Conservation (phyloP, 2,329 filamentous ascomycete genomes). For the Didymella keratinophila region DNA sequence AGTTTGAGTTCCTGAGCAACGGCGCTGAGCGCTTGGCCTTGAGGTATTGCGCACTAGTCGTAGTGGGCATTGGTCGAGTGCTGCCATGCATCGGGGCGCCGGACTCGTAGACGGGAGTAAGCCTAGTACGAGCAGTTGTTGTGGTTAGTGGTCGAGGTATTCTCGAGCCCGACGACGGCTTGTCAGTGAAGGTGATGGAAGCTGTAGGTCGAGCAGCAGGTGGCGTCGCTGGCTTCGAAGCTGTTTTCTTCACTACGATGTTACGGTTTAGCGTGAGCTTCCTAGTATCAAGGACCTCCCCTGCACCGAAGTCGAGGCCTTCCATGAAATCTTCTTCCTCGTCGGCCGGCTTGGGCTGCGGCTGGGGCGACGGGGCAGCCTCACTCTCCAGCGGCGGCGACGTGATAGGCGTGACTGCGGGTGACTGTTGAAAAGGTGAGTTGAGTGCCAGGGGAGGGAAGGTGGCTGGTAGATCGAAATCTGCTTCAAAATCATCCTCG, state of each 20-base stretch:
- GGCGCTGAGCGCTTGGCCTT: conserved; percentile 69
- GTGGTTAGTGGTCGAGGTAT: conserved; percentile 75
- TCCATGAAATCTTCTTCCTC: conserved; percentile 80
- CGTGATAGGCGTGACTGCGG: conserved; percentile 26
- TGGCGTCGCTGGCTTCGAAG: conserved; percentile 65
- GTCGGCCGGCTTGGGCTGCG: conserved; percentile 32
- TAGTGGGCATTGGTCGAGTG: conserved; percentile 63
- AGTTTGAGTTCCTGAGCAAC: conserved; percentile 58
- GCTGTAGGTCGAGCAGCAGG: conserved; percentile 76
- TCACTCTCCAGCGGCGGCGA: conserved; percentile 35
- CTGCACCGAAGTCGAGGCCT: conserved; percentile 85
- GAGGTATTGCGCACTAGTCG: conserved; percentile 63
- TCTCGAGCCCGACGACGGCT: conserved; percentile 66
- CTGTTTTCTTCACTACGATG: conserved; percentile 80
- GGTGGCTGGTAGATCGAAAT: conserved; percentile 23
- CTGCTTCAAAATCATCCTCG: conserved; percentile 22
- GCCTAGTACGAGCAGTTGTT: conserved; percentile 56
- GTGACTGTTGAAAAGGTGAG: conserved; percentile 16
- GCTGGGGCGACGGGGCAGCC: conserved; percentile 25
- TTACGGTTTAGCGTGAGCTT: conserved; percentile 91
- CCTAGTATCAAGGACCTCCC: conserved; percentile 78
- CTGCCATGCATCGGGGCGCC: conserved; percentile 72
- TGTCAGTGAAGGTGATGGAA: conserved; percentile 90
- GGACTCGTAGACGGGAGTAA: conserved; percentile 94
- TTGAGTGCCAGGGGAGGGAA: conserved; percentile 16